A percentile compares a stretch with the other conserved stretches of the same genome.
Evolutionary conservation across 371 early-diverging fungal genomes (phyloP).

Genomic region (Haplosporangium sp.): DNA sequence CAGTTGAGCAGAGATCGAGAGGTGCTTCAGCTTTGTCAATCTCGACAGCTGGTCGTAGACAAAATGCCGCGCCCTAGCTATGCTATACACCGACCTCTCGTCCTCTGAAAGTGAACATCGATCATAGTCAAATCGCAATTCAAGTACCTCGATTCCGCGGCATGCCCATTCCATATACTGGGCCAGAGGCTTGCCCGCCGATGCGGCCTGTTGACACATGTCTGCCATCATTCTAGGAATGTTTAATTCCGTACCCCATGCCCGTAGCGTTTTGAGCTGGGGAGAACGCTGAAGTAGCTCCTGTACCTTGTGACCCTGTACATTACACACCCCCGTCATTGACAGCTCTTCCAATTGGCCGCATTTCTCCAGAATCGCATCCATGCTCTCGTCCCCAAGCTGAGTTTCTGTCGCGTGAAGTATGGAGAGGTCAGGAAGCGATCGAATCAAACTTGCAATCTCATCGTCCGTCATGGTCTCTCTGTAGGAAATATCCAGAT

Average conservation of each 20-base stretch:
- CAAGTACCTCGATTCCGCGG: conserved; percentile 19
- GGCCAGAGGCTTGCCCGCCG: too few relatives aligned
- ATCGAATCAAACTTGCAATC: conserved; percentile 23
- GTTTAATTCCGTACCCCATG: conserved; percentile 23
- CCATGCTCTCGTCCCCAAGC: conserved; percentile 23
- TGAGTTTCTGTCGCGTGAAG: conserved; percentile 22
- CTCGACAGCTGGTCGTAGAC: conserved; percentile 33
- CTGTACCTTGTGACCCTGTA: conserved; percentile 19
- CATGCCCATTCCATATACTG: conserved; percentile 18
- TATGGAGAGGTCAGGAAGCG: conserved; percentile 14
- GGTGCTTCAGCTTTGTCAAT: conserved; percentile 22
- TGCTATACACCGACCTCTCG: conserved; percentile 6
- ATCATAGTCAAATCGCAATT: conserved; percentile 18
- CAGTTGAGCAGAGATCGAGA: conserved; percentile 9
- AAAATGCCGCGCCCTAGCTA: conserved; percentile 26
- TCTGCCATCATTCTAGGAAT: conserved; percentile 33
- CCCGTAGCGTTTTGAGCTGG: conserved; percentile 11
- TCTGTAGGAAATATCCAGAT: conserved; percentile 24
- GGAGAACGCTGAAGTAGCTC: conserved; percentile 19
- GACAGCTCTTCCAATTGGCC: conserved; percentile 17
- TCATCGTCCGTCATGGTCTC: conserved; percentile 27
- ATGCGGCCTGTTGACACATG: background rate
- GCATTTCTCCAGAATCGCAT: conserved; percentile 15
- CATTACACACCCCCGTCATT: conserved; percentile 10
- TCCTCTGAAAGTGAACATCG: conserved; percentile 2